Base-by-base conservation (phyloP, 352 stramenopile species). In the Phytophthora aleatoria region DNA sequence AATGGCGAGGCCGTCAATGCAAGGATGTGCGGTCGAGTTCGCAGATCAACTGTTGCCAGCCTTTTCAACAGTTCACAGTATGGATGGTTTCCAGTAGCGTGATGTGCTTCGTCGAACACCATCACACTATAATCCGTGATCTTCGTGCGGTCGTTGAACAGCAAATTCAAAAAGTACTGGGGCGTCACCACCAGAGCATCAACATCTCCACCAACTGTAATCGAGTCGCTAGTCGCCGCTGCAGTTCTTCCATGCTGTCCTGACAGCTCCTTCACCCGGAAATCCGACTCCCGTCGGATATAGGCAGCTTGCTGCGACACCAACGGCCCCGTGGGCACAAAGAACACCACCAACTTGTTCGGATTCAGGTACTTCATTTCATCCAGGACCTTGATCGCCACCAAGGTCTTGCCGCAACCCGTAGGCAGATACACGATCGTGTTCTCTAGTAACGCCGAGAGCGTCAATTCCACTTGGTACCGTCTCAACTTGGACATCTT, bases 101-200 rank as follows among this genome's bases (percentile, higher is more conserved):
- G 85, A 48, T 94, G 85, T 3, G 85, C 85, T 73, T 94, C 83
- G 38, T 94, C 85, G 68, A 94, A 92, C 13, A 94, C 77, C 72
- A 94, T 76, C 38, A 83, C 61, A 45, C 80, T 88, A 16, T 90
- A 88, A 50, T 92, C 71, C 11, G 75, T 74, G 13, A 91, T 73
- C 2, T 41, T 60, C 0, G 85, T 70, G 13, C 66, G 57, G 0
- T 47, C 13, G 9, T 72, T 64, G 43, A 64, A 74, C 9, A 91
- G 26, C 66, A 88, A 74, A 54, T 92, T 92, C 16, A 79, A 50
- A 39, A 92, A 92, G 42, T 81, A 91, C 60, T 90, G 78, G 1
- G 83, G 82, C 2, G 85, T 94, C 33, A 83, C 79, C 11, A 89
- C 78, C 0, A 94, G 36, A 0, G 64, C 83, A 52, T 89, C 67